phyloP scores from a whole-genome alignment of 2,329 filamentous ascomycete species.

The Xylaria hypoxylon region DNA sequence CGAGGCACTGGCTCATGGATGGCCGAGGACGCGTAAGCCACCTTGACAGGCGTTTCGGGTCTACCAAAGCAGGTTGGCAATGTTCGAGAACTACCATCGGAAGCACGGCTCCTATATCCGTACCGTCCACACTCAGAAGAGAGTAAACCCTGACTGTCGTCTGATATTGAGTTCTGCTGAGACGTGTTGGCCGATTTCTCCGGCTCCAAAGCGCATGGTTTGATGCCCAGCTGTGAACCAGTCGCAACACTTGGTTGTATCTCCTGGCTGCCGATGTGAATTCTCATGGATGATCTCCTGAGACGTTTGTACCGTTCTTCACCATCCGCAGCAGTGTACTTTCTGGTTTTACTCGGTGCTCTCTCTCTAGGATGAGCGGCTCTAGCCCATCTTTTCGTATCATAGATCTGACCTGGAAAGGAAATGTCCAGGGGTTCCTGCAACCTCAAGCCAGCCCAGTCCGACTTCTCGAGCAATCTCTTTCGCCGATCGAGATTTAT shows the following conservation, averaged over 20 bases:
- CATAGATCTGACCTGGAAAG: conserved; percentile 45
- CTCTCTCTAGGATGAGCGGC: conserved; percentile 28
- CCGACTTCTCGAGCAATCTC: conserved; percentile 49
- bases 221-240: conserved; percentile 36
- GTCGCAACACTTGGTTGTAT: conserved; percentile 44
- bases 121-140: background rate
- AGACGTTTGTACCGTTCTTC: conserved; percentile 6
- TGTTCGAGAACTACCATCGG: background rate
- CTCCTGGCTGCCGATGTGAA: conserved; percentile 54
- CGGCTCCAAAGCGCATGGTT: conserved; percentile 37
- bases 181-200: background rate
- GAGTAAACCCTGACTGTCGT: background rate
- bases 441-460: conserved; percentile 52
- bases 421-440: conserved; percentile 51
- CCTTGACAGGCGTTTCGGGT: conserved; percentile 41
- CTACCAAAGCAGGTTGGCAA: background rate
- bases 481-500: conserved; percentile 46
- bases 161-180: background rate
- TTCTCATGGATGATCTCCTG: conserved; percentile 41
- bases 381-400: conserved; percentile 43
- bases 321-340: conserved; percentile 1
- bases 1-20: conserved; percentile 46
- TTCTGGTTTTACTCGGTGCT: conserved; percentile 27
- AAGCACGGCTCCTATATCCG: background rate
- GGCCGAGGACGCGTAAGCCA: conserved; percentile 43